A percentile compares a stretch with the other conserved stretches of the same genome.
These are phyloP conservation scores for Populus davidiana DNA, from an alignment of 345 rosid genomes.

Conservation along the genomic window DNA sequence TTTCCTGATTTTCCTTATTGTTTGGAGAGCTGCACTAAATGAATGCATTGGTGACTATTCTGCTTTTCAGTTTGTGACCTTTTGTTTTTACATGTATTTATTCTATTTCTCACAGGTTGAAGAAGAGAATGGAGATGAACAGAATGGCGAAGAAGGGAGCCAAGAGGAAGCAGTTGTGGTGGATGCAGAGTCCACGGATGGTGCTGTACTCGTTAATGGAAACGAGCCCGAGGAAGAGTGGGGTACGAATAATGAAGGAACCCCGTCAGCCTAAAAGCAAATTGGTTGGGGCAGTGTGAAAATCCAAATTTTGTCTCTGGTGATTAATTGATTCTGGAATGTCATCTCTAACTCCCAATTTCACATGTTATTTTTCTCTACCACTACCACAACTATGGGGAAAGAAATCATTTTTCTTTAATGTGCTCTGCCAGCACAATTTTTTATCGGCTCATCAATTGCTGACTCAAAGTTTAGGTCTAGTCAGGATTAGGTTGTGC, in stretches of 20 bases:
- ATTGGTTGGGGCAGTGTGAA: conserved; percentile 79
- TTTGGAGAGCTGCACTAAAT: background rate
- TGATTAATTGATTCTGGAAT: conserved; percentile 82
- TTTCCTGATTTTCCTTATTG: background rate
- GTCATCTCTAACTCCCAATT: conserved; percentile 53
- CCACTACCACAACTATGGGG: background rate
- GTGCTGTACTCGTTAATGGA: conserved; percentile 88
- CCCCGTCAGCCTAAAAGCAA: conserved; percentile 90
- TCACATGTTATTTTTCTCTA: conserved; percentile 27
- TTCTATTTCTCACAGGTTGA: conserved; percentile 32
- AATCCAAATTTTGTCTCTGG: conserved; percentile 88
- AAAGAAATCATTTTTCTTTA: background rate
- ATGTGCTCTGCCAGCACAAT: background rate
- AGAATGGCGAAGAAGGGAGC: conserved; percentile 68
- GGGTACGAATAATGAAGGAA: conserved; percentile 97
- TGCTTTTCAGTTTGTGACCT: background rate
- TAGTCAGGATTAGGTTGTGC: background rate
- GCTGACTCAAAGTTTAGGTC: background rate
- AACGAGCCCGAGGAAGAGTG: conserved; percentile 95
- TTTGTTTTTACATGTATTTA: background rate
- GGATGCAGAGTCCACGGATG: conserved; percentile 87
- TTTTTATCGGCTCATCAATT: background rate
- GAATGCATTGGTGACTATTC: background rate
- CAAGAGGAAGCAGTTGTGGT: conserved; percentile 69
- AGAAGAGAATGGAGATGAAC: conserved; percentile 60